Evolutionary conservation across 345 rosid species (phyloP), one percentile per base, ranked within the genome.

Genomic region (Clarkia xantiana): DNA sequence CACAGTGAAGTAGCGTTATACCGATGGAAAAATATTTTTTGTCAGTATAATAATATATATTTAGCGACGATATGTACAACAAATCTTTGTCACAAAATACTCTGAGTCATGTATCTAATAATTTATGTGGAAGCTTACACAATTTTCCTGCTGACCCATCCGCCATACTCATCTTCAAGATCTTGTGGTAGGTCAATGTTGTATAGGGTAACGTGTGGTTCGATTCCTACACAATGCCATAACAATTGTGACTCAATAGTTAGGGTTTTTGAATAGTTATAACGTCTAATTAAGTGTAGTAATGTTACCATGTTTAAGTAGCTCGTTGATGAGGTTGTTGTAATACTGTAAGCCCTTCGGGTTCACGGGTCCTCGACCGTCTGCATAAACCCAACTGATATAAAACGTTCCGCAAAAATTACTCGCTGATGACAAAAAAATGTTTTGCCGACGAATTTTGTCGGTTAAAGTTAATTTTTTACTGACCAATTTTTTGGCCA

Each of bases 111-210:
- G 36, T 29, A 29, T 2, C 1, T 29, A 29, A 29, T 29, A 29
- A 7, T 29, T 29, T 29, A 7, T 29, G 5, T 7, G 36, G 44
- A 52, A 58, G 20, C 47, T 1, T 82, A 81, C 87, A 85, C 70
- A 23, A 71, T 71, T 44, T 46, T 74, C 57, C 47, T 57, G 60
- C 64, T 71, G 53, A 79, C 9, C 85, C 87, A 85, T 68, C 85
- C 83, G 49, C 77, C 81, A 66, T 80, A 82, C 55, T 79, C 86
- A 19, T 80, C 86, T 66, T 86, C 82, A 18, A 85, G 67, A 12
- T 54, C 70, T 52, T 73, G 95, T 14, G 85, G 95, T 53, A 65
- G 76, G 68, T 85, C 88, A 42, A 42, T 68, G 56, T 85, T 58
- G 61, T 53, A 52, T 25, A 85, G 56, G n/a, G 83, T 71, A 51